Evolutionary conservation across 495 filamentous ascomycete genomes (phyloP), one percentile per base, ranked within the genome.

Genomic region (Aspergillus heteromorphus): DNA sequence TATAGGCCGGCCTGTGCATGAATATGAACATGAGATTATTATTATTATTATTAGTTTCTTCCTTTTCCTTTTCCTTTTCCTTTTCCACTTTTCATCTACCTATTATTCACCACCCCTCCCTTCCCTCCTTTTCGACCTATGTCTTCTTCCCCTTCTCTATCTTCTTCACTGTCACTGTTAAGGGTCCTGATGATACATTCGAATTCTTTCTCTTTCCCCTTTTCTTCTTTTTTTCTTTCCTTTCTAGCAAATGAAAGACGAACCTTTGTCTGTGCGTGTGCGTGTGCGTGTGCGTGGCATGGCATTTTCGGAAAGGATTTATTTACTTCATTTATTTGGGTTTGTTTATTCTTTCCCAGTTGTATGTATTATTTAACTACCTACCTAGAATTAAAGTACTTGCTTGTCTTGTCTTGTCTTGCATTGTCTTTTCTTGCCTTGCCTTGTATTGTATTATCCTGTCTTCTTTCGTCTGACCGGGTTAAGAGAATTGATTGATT

Each of bases 1-100:
- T 62, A 62, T 56, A 56, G 49, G 55, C 55, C 40, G 38, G 30
- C 42, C 38, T 42, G 25, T 52, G 20, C 43, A 34, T 34, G 27
- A 47, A 45, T 4, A 19, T 45, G 43, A 27, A 29, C 25, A 55
- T 29, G 47, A 43, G 5, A 38, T n/a, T 27, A 43, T 45, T 25
- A 51, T 40, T 50, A 43, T 10, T 34, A 8, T n/a, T 2, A 2
- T 36, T 38, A 13, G 5, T 38, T 38, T 5, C n/a, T 14, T 38
- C 34, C 11, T 38, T 38, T 38, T 34, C 11, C 2, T 34, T 34
- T 34, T 5, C 31, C 31, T 14, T 14, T 14, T 34, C 11, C 13
- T 11, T 10, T 34, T 34, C 14, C 30, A 34, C 14, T 34, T 34
- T n/a, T n/a, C n/a, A n/a, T n/a, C n/a, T n/a, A n/a, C n/a, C n/a